Evolutionary conservation across 1,139 yeast species (phyloP), one percentile per base, ranked within the genome.

Genomic region (Pichia sp.): DNA sequence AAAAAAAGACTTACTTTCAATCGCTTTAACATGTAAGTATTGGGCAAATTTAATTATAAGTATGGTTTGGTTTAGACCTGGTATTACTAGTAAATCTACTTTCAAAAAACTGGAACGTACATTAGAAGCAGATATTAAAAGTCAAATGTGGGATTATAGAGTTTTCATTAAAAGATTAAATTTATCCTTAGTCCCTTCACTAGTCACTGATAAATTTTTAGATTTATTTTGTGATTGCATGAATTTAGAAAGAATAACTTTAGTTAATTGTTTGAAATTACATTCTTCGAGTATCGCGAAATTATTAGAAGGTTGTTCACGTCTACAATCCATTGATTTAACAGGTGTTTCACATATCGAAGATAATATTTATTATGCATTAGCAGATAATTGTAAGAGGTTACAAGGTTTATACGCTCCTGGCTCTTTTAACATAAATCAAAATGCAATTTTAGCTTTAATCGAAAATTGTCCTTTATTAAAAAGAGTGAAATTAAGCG

Each of bases 371-470:
- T 74, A 88, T 45, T 53, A 65, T 34, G 78, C 85, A n/a, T 67
- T 89, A 51, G 89, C 96, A 1, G 58, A 61, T 13, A 72, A 76
- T 56, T 88, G 96, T 60, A 74, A 75, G 29, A 67, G 91, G 40
- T 68, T 91, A 37, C 97, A 91, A 63, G 96, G 96, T 1, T 68
- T 89, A 36, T 89, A 89, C 57, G 94, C 94, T 0, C 89, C 95
- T 1, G 86, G 86, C 4, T 88, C 96, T 49, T 76, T 76, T 23
- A 64, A 68, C 22, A 80, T 91, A 3, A 69, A 83, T 3, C 86
- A 85, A 52, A 65, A 57, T 6, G 83, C 93, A 1, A 71, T 91
- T n/a, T 55, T 74, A 30, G 63, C 65, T 32, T 68, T 89, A 46
- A 74, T 87, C 11, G 56, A 63, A 31, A 67, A 72, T 32, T 87